A percentile compares a stretch with the other conserved stretches of the same genome.
phyloP scores from a whole-genome alignment of 352 stramenopile species.

The Globisporangium carolinianum region DNA sequence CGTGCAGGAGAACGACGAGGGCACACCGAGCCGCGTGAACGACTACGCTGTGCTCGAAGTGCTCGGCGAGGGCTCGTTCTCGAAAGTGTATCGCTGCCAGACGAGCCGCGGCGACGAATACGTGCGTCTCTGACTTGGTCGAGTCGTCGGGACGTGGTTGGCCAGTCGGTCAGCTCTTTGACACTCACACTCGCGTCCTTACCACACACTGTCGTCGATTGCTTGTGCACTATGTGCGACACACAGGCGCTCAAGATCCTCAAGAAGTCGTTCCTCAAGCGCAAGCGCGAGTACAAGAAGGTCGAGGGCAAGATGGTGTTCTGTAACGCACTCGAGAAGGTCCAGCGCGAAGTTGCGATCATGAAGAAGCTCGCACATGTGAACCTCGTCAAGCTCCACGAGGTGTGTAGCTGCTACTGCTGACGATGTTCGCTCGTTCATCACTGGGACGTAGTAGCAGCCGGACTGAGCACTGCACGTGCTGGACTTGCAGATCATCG shows the following conservation, averaged over 20 bases:
- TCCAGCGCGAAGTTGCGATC: constrained; percentile 75
- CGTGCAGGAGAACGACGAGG: constrained; percentile 54
- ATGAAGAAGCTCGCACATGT: constrained; percentile 76
- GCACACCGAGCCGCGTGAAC: constrained; percentile 62
- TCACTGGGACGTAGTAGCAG: too few species aligned
- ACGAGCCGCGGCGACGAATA: constrained; percentile 41
- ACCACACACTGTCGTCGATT: too few species aligned
- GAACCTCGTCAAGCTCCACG: constrained; percentile 65
- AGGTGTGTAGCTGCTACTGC: constrained; percentile 16
- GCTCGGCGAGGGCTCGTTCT: constrained; percentile 73
- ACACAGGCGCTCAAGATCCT: constrained; percentile 69
- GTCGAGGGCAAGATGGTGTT: constrained; percentile 71
- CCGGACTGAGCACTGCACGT: too few species aligned
- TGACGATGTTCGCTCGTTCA: too few species aligned
- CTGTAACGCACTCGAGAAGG: constrained; percentile 75
- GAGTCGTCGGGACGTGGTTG: too few species aligned
- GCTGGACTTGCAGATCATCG: constrained; percentile 53
- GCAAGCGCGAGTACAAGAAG: constrained; percentile 77
- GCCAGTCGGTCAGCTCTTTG: background rate
- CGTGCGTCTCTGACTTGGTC: constrained; percentile 20
- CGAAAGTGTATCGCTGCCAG: constrained; percentile 66
- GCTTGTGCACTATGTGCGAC: too few species aligned
- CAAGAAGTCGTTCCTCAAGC: constrained; percentile 84
- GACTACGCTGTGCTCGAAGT: constrained; percentile 54
- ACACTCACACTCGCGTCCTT: background rate